Base-by-base conservation (phyloP, 1,284 basidiomycete genomes). In the Apiotrichum porosum region DNA sequence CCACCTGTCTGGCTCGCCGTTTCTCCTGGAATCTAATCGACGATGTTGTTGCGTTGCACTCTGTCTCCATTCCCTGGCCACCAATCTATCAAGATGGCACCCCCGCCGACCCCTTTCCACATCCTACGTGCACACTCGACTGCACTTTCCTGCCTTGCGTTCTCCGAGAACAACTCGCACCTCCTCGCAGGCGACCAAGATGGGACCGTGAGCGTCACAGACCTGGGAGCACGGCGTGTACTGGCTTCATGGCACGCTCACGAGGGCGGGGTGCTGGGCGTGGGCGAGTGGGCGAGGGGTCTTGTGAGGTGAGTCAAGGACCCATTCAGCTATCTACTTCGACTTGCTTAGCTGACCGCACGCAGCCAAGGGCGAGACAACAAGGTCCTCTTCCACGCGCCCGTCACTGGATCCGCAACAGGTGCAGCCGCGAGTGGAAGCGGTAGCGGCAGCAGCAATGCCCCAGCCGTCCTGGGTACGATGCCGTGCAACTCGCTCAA, bases 401-500 rank as follows among this genome's bases (percentile, higher is more conserved):
- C 62, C 1, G 38, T 66, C 5, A 42, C 37, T 85, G 85, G 85
- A 37, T 80, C 70, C 77, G 2, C 63, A 79, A 37, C 75, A n/a
- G n/a, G n/a, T n/a, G n/a, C 79, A 3, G 78, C 73, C 12, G 74
- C 76, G 23, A n/a, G n/a, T n/a, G n/a, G n/a, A n/a, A n/a, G n/a
- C n/a, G n/a, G n/a, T n/a, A n/a, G n/a, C n/a, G n/a, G n/a, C 36
- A n/a, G 31, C 23, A 6, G 22, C 40, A 10, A 40, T 0, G 31
- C 33, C 3, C 87, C 85, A 3, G 54, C 64, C 6, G 64, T 87
- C 6, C 62, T 72, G 3, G 83, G 82, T 56, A 84, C 84, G 0
- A 75, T 94, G 69, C 85, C 88, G 60, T 83, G 90, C 50, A 95
- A 94, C 66, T 82, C 89, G 2, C 77, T 94, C 54, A 94, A 93